phyloP scores from a whole-genome alignment of 2,329 filamentous ascomycete genomes.

The Sarocladiaceae sp. region DNA sequence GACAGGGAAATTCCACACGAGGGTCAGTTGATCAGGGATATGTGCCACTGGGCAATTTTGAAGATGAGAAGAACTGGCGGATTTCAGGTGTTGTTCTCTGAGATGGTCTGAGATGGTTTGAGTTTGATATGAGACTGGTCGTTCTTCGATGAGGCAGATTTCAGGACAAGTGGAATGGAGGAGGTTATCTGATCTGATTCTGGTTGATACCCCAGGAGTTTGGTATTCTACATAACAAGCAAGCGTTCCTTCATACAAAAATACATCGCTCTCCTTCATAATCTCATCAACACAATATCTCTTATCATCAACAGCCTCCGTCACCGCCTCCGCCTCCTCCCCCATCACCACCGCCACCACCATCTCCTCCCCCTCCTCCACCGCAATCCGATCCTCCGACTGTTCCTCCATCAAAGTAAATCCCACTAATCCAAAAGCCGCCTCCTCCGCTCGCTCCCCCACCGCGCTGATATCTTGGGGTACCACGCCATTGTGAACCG shows the following conservation, averaged over 20 bases:
- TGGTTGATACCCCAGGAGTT: constrained; percentile 4
- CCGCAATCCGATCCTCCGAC: neutral
- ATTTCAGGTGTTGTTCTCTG: constrained; percentile 1
- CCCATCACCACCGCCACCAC: neutral
- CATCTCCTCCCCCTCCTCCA: neutral
- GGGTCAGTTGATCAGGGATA: neutral
- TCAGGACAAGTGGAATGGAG: neutral
- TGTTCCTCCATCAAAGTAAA: neutral
- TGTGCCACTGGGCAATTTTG: neutral
- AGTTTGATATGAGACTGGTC: neutral
- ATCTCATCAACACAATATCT: neutral
- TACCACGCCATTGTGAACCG: too few species aligned
- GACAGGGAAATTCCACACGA: neutral
- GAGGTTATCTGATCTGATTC: neutral
- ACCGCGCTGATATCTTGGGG: too few species aligned
- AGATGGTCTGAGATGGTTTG: neutral
- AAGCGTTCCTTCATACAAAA: neutral
- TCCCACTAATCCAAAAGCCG: neutral
- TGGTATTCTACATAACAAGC: neutral
- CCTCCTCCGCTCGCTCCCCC: too few species aligned
- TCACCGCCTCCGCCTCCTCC: constrained; percentile 2
- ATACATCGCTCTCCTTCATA: neutral
- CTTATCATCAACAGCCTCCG: neutral
- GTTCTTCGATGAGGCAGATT: too few species aligned
- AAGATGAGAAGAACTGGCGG: constrained; percentile 9